phyloP scores from a whole-genome alignment of 306 rosid species.

The Lathyrus tuberosus region DNA sequence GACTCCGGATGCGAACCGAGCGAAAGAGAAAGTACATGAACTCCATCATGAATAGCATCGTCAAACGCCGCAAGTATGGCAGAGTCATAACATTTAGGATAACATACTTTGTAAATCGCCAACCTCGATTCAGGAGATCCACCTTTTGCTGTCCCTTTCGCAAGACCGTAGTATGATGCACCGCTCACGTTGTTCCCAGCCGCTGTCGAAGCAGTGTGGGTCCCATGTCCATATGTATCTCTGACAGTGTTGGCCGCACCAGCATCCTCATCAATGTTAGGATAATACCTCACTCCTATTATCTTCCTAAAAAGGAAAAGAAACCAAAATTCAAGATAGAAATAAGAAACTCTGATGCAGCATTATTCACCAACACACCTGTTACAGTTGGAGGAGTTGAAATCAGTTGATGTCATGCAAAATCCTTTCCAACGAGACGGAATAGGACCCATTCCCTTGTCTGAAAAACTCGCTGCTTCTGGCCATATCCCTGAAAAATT shows the following conservation, averaged over 20 bases:
- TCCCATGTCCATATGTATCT: slow-evolving; percentile 68
- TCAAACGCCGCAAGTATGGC: slow-evolving; percentile 67
- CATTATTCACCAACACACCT: slow-evolving; percentile 4
- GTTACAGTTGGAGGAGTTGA: slow-evolving; percentile 72
- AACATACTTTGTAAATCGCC: slow-evolving; percentile 72
- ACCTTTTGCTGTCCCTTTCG: slow-evolving; percentile 67
- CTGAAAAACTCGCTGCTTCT: slow-evolving; percentile 68
- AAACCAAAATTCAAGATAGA: neutral
- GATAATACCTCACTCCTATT: slow-evolving; percentile 79
- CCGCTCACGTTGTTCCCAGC: slow-evolving; percentile 56
- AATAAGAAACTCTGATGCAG: too few species aligned
- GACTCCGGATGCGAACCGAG: slow-evolving; percentile 40
- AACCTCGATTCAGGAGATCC: slow-evolving; percentile 78
- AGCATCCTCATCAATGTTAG: neutral
- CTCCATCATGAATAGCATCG: slow-evolving; percentile 77
- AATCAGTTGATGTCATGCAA: slow-evolving; percentile 62
- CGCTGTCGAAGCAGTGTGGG: slow-evolving; percentile 82
- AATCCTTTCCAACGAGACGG: slow-evolving; percentile 81
- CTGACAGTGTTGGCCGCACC: slow-evolving; percentile 42
- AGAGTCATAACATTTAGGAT: neutral
- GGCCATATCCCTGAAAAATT: slow-evolving; percentile 78
- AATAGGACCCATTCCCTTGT: slow-evolving; percentile 56
- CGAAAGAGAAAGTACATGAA: slow-evolving; percentile 71
- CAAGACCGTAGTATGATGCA: slow-evolving; percentile 72
- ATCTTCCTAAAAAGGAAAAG: slow-evolving; percentile 54